Conservation (phyloP, 179 eudicot genomes). For the Spergularia azorica region DNA sequence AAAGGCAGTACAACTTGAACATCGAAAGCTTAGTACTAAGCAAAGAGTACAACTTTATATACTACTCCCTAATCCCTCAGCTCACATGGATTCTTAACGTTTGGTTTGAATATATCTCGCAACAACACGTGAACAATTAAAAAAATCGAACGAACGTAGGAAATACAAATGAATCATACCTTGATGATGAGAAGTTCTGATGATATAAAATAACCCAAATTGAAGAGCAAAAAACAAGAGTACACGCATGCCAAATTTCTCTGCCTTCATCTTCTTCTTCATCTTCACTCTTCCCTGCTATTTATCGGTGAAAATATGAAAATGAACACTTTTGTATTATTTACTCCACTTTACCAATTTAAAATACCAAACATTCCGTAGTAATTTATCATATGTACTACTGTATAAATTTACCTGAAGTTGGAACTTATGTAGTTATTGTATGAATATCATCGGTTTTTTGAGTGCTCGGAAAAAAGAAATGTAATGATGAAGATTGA, state of each 20-base stretch:
- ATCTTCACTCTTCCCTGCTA: background rate
- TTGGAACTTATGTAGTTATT: too few relatives aligned
- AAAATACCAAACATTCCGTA: too few relatives aligned
- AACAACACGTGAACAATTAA: too few relatives aligned
- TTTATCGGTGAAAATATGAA: conserved; percentile 25
- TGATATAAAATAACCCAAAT: conserved; percentile 28
- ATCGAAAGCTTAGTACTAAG: too few relatives aligned
- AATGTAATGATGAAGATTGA: background rate
- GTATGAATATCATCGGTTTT: too few relatives aligned
- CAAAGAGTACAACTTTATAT: too few relatives aligned
- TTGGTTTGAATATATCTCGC: too few relatives aligned
- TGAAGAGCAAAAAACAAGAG: conserved; percentile 31
- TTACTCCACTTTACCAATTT: too few relatives aligned
- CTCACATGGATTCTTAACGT: too few relatives aligned
- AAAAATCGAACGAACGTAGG: background rate
- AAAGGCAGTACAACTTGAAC: too few relatives aligned
- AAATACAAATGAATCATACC: background rate
- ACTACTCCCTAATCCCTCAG: too few relatives aligned
- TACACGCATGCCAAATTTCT: conserved; percentile 25
- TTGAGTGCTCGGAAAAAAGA: background rate
- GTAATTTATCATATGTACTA: too few relatives aligned
- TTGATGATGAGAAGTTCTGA: conserved; percentile 28
- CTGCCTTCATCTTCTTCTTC: conserved; percentile 28
- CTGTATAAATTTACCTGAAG: background rate
- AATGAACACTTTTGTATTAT: background rate